Evolutionary conservation across 1,284 basidiomycete species (phyloP).

Genomic region (Termitomyces sp.): DNA sequence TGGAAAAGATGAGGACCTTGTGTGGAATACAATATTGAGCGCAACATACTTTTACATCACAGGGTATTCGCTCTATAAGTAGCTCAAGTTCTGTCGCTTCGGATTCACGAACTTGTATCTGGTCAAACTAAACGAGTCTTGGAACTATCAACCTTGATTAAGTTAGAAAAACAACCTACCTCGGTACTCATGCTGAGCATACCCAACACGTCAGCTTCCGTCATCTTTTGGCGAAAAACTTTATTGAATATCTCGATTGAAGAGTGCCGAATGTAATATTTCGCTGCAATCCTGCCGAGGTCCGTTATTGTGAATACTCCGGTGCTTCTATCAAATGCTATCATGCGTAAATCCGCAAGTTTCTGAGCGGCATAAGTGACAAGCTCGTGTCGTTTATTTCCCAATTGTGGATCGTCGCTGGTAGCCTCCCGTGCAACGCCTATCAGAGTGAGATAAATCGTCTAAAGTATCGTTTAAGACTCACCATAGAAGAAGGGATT

Average conservation of each 20-base stretch:
- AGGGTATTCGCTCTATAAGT: slow-evolving; percentile 70
- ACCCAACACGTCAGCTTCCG: slow-evolving; percentile 87
- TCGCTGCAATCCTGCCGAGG: slow-evolving; percentile 91
- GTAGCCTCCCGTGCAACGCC: slow-evolving; percentile 78
- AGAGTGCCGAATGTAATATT: slow-evolving; percentile 88
- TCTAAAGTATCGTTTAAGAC: slow-evolving; percentile 16
- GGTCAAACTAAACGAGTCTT: slow-evolving; percentile 69
- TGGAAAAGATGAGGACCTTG: slow-evolving; percentile 24
- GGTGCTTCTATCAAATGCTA: slow-evolving; percentile 62
- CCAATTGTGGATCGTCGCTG: slow-evolving; percentile 75
- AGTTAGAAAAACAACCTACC: slow-evolving; percentile 36
- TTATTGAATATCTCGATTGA: slow-evolving; percentile 91
- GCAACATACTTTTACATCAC: slow-evolving; percentile 65
- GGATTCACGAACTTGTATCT: slow-evolving; percentile 90
- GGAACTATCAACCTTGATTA: not conserved
- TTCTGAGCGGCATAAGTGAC: slow-evolving; percentile 67
- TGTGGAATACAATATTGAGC: not conserved
- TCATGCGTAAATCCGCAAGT: slow-evolving; percentile 81
- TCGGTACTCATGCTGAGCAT: slow-evolving; percentile 92
- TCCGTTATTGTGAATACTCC: slow-evolving; percentile 78
- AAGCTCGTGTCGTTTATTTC: slow-evolving; percentile 70
- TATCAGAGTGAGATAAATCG: slow-evolving; percentile 23
- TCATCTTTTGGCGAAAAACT: slow-evolving; percentile 80
- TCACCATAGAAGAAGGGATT: slow-evolving; percentile 90
- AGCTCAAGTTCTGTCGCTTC: slow-evolving; percentile 83